A percentile compares a stretch with the other conserved stretches of the same genome.
phyloP scores from a whole-genome alignment of 805 yeast species.

The Metschnikowia kunwiensis region DNA sequence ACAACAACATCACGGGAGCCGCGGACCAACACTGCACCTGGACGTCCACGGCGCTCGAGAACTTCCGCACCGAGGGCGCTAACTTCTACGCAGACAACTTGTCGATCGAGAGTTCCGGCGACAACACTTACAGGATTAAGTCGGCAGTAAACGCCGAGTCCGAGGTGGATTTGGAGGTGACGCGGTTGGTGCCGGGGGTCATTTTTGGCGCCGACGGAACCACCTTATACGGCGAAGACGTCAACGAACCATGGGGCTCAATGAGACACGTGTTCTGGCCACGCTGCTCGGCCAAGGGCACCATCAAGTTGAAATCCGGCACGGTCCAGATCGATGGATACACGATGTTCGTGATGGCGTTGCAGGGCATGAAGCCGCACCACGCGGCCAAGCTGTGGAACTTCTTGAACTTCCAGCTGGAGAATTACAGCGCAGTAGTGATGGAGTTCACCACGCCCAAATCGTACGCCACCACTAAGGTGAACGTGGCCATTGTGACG shows the following conservation, averaged over 20 bases:
- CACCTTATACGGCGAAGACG: slow-evolving; percentile 82
- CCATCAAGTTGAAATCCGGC: slow-evolving; percentile 44
- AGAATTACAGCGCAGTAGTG: slow-evolving; percentile 66
- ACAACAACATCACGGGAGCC: slow-evolving; percentile 46
- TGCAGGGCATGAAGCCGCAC: slow-evolving; percentile 99
- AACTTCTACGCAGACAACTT: slow-evolving; percentile 78
- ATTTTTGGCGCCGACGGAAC: slow-evolving; percentile 88
- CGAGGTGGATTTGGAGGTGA: slow-evolving; percentile 63
- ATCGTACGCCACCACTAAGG: slow-evolving; percentile 80
- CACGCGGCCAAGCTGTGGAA: slow-evolving; percentile 98
- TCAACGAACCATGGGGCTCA: slow-evolving; percentile 88
- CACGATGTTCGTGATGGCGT: slow-evolving; percentile 90
- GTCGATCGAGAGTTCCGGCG: slow-evolving; percentile 59
- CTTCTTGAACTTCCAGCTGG: slow-evolving; percentile 83
- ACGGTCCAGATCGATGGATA: slow-evolving; percentile 42
- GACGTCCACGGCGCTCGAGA: slow-evolving; percentile 89
- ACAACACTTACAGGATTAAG: slow-evolving; percentile 45
- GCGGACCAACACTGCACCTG: slow-evolving; percentile 53
- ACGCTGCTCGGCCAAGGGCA: slow-evolving; percentile 69
- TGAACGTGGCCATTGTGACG: slow-evolving; percentile 73
- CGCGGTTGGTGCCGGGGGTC: slow-evolving; percentile 69
- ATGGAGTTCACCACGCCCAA: slow-evolving; percentile 97
- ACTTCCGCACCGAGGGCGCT: slow-evolving; percentile 68
- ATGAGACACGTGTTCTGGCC: slow-evolving; percentile 99
- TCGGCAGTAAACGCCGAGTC: slow-evolving; percentile 69